A percentile compares a stretch with the other conserved stretches of the same genome.
Conservation (phyloP, 2,329 filamentous ascomycete species). For the Dissoconium aciculare region DNA sequence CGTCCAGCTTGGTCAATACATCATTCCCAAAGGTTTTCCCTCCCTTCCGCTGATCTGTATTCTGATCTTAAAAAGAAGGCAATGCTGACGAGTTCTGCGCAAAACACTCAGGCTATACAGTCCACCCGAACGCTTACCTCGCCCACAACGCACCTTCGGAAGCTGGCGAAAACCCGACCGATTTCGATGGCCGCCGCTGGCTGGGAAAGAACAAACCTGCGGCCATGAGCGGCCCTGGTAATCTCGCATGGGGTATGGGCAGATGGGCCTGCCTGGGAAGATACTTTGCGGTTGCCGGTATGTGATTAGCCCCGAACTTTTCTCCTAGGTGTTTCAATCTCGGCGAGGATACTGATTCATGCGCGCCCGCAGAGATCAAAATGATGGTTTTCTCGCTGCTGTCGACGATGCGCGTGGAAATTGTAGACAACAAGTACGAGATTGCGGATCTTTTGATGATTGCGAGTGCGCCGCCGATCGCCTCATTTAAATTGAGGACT, state of each 20-base stretch:
- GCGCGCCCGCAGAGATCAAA: conserved; percentile 1
- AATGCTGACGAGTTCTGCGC: no score
- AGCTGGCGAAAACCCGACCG: conserved; percentile 1
- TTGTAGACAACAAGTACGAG: not conserved
- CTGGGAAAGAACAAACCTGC: not conserved
- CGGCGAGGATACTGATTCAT: no score
- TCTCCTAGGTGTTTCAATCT: no score
- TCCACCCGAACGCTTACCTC: conserved; percentile 1
- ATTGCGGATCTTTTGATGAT: not conserved
- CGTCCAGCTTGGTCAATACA: conserved; percentile 1
- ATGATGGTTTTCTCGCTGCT: conserved; percentile 1
- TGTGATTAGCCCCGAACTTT: no score
- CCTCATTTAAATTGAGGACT: conserved; percentile 1
- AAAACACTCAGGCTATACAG: not conserved
- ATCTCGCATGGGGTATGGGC: conserved; percentile 1
- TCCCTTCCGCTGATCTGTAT: no score
- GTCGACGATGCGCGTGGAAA: not conserved
- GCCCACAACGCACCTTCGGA: not conserved
- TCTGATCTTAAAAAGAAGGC: no score
- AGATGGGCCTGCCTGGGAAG: not conserved
- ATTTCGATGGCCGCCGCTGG: not conserved
- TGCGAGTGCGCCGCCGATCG: not conserved
- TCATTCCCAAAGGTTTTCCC: not conserved
- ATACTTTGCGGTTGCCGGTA: conserved; percentile 1
- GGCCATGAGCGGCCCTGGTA: not conserved